Evolutionary conservation across 306 rosid species (phyloP), one percentile per base, ranked within the genome.

Genomic region (Fagus crenata): DNA sequence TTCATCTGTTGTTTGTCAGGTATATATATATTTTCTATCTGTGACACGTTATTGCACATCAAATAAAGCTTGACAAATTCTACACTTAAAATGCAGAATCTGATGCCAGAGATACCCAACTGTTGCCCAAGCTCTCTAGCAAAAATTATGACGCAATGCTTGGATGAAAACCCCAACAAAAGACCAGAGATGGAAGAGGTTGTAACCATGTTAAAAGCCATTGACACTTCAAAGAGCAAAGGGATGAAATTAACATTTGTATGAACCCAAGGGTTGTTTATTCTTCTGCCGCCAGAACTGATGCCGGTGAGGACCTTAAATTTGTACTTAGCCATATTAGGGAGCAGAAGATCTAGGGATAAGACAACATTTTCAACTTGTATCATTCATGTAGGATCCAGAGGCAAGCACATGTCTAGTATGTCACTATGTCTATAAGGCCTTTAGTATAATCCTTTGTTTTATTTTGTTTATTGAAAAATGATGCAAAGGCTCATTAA

Each of bases 151-250:
- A 39, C 6, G 1, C 18, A 17, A 4, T 78, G 81, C 32, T 78
- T 72, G 82, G 77, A 78, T 71, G 43, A 67, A 37, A 63, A 72
- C 41, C 82, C 82, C 14, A 28, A 43, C 1, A 72, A 42, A 15
- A 72, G 82, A 53, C 82, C 82, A 4, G 77, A 61, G 36, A 78
- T 78, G 73, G 18, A 53, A 4, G 77, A 78, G 40, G 77, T 78
- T 0, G 67, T 78, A 8, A 18, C 46, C 5, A 78, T 61, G 77
- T 71, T 72, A 6, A 77, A 51, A 28, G 73, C 14, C 1, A 15
- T 78, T 3, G 72, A 60, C 7, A 15, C 43, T 2, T 15, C 15
- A 59, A 58, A 70, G 71, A 49, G 71, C 31, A 39, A 5, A n/a
- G 13, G 71, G 7, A 65, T 17, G 70, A 37, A 22, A n/a, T n/a